phyloP scores from a whole-genome alignment of 1,139 yeast genomes.

The Hyphopichia buzzinii region DNA sequence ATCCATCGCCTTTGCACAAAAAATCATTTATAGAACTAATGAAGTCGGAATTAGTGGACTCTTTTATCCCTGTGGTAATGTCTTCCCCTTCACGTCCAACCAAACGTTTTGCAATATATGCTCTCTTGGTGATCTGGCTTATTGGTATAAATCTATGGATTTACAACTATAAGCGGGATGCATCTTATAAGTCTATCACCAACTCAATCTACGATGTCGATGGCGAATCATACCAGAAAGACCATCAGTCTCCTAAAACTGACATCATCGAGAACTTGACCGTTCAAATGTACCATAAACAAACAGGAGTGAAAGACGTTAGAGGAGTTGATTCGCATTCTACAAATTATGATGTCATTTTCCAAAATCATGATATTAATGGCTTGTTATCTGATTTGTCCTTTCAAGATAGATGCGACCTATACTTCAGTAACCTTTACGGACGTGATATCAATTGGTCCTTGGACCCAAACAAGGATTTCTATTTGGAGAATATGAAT shows the following conservation, averaged over 20 bases:
- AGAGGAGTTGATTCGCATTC: constrained; percentile 20
- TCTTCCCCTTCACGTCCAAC: not conserved
- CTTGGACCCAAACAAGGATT: constrained; percentile 20
- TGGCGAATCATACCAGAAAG: too few species aligned
- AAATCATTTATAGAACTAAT: too few species aligned
- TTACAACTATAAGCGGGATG: constrained; percentile 2
- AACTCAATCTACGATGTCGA: too few species aligned
- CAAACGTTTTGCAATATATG: constrained; percentile 1
- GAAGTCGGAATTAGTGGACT: constrained; percentile 3
- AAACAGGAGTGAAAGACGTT: constrained; percentile 13
- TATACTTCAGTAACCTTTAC: constrained; percentile 27
- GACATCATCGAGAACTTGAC: constrained; percentile 1
- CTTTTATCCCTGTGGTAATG: constrained; percentile 1
- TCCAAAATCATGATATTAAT: constrained; percentile 20
- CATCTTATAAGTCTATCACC: not conserved
- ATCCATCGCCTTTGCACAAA: too few species aligned
- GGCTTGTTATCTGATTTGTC: constrained; percentile 18
- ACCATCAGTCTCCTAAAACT: too few species aligned
- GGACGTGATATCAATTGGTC: constrained; percentile 23
- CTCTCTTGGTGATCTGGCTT: constrained; percentile 2
- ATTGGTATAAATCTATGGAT: constrained; percentile 4
- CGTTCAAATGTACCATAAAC: constrained; percentile 5
- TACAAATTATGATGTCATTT: constrained; percentile 19
- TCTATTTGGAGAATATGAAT: constrained; percentile 16
- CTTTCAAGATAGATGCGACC: constrained; percentile 28